Evolutionary conservation across 148 eudicot species (phyloP).

Genomic region (Vaccinium darrowii): DNA sequence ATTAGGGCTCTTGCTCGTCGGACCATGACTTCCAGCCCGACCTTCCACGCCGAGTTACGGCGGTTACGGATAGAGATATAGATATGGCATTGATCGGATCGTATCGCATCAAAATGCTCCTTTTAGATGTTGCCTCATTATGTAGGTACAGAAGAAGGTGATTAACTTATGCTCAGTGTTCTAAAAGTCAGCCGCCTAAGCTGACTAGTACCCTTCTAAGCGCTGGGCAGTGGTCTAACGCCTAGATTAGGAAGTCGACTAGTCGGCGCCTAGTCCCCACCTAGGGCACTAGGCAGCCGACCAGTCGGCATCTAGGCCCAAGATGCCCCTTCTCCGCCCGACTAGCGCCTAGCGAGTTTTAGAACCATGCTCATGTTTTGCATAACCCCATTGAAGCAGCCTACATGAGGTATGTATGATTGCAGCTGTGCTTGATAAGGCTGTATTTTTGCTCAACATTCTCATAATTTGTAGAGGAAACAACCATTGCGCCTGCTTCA

Average conservation of each 20-base stretch:
- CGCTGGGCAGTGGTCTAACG: too few relatives aligned
- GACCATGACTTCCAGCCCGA: conserved; percentile 74
- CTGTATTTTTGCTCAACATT: neutral
- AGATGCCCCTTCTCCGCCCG: too few relatives aligned
- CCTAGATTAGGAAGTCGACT: too few relatives aligned
- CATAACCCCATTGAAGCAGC: neutral
- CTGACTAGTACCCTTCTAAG: too few relatives aligned
- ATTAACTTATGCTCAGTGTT: neutral
- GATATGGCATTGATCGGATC: neutral
- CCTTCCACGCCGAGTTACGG: conserved; percentile 71
- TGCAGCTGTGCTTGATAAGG: neutral
- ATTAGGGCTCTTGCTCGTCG: conserved; percentile 80
- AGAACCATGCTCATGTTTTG: neutral
- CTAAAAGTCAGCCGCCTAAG: too few relatives aligned
- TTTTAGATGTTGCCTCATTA: neutral
- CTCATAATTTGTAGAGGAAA: neutral
- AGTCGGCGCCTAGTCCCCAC: too few relatives aligned
- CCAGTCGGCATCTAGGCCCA: too few relatives aligned
- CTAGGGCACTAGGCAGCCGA: too few relatives aligned
- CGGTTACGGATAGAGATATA: conserved; percentile 75
- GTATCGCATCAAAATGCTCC: neutral
- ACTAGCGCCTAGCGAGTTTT: too few relatives aligned
- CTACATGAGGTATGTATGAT: neutral
- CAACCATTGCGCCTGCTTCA: neutral
- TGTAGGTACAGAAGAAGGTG: neutral